Evolutionary conservation across 805 yeast genomes (phyloP).

Genomic region (Lipomyces sp.): DNA sequence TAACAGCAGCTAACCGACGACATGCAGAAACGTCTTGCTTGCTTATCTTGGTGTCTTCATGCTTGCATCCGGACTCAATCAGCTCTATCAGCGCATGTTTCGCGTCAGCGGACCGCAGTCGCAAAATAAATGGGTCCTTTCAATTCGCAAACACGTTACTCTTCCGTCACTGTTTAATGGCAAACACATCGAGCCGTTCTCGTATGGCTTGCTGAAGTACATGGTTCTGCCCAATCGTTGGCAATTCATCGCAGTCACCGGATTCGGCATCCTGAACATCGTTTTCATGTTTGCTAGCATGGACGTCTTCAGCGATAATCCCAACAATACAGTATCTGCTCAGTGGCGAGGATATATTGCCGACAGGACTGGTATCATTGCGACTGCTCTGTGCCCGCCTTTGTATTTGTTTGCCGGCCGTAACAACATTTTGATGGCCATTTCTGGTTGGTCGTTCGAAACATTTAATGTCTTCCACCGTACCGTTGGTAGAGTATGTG

Average conservation of each 20-base stretch:
- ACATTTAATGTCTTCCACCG: slow-evolving; percentile 62
- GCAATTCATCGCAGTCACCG: slow-evolving; percentile 39
- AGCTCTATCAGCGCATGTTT: neutral
- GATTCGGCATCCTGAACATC: slow-evolving; percentile 38
- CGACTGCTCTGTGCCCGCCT: slow-evolving; percentile 45
- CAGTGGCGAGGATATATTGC: neutral
- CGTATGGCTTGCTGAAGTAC: slow-evolving; percentile 14
- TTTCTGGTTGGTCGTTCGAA: slow-evolving; percentile 61
- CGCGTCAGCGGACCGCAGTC: neutral
- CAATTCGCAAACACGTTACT: slow-evolving; percentile 25
- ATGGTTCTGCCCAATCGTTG: slow-evolving; percentile 41
- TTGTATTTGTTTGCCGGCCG: slow-evolving; percentile 66
- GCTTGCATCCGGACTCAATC: neutral
- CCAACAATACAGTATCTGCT: neutral
- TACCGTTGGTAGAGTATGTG: slow-evolving; percentile 54
- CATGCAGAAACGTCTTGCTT: slow-evolving; percentile 5
- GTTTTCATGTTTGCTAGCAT: slow-evolving; percentile 32
- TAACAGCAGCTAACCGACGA: too few relatives aligned
- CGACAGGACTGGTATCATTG: slow-evolving; percentile 30
- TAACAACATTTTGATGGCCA: slow-evolving; percentile 59
- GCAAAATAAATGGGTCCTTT: neutral
- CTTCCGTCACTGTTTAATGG: slow-evolving; percentile 33
- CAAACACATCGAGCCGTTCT: slow-evolving; percentile 31
- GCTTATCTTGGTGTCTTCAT: slow-evolving; percentile 3
- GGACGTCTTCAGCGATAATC: neutral